Evolutionary conservation across 2,329 filamentous ascomycete species (phyloP).

Genomic region (Cladosporium phlei): DNA sequence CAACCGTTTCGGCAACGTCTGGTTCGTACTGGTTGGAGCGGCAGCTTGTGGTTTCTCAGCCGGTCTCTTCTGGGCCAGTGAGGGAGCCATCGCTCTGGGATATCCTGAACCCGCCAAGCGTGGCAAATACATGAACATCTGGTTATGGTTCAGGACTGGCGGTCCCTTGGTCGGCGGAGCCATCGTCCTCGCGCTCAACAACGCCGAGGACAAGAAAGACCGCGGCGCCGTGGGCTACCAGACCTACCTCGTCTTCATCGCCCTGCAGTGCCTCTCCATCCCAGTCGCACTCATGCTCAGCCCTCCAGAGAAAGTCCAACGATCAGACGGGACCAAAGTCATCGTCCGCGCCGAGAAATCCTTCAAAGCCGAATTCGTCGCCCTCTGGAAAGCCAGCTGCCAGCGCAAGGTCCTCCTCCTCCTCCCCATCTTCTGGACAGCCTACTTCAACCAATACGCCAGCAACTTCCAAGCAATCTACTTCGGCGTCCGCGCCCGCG

Average conservation of each 20-base stretch:
- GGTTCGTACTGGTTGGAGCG: constrained; percentile 49
- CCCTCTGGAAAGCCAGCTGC: constrained; percentile 31
- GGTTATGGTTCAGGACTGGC: constrained; percentile 48
- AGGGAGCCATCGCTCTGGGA: constrained; percentile 47
- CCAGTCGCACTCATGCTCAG: constrained; percentile 39
- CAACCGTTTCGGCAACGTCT: constrained; percentile 48
- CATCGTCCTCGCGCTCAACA: constrained; percentile 45
- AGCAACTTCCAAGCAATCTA: constrained; percentile 50
- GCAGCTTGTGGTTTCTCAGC: constrained; percentile 47
- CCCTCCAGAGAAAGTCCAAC: constrained; percentile 40
- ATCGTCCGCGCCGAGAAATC: constrained; percentile 35
- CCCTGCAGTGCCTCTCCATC: constrained; percentile 35
- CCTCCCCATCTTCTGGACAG: constrained; percentile 42
- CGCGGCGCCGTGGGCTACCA: constrained; percentile 34
- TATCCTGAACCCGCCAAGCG: constrained; percentile 47
- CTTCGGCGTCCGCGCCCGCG: constrained; percentile 44
- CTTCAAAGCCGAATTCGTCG: constrained; percentile 38
- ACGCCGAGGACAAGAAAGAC: constrained; percentile 40
- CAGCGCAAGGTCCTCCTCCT: constrained; percentile 35
- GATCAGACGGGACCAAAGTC: constrained; percentile 38
- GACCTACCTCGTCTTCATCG: constrained; percentile 42
- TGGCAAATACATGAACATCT: constrained; percentile 46
- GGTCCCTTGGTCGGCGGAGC: constrained; percentile 47
- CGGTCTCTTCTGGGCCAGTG: constrained; percentile 49
- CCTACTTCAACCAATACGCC: constrained; percentile 43